These are phyloP conservation scores for Dendrobium chrysotoxum DNA, from an alignment of 106 monocot species.

Conservation along the genomic window DNA sequence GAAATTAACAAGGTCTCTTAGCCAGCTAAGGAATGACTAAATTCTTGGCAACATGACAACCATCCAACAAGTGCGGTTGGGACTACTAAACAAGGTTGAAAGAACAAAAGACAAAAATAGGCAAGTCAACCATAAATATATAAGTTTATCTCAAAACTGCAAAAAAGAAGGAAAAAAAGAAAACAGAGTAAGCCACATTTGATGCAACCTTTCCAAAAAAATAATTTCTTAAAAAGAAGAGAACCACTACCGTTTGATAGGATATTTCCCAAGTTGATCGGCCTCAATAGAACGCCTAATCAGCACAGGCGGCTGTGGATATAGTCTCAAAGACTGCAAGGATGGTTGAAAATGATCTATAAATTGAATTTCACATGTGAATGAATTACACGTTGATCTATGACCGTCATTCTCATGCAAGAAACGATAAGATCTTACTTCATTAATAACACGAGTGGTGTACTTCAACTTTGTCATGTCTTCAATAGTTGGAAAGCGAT, in stretches of 20 bases:
- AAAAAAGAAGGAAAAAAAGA: background rate
- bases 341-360: background rate
- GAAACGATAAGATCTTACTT: slow-evolving; percentile 45
- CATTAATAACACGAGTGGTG: slow-evolving; percentile 88
- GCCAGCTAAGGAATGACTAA: background rate
- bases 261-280: slow-evolving; percentile 81
- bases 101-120: too few relatives aligned
- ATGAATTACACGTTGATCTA: background rate
- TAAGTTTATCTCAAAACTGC: too few relatives aligned
- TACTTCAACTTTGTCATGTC: slow-evolving; percentile 91
- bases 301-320: slow-evolving; percentile 95
- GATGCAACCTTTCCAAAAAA: background rate
- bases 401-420: background rate
- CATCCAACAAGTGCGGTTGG: background rate
- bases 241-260: slow-evolving; percentile 43
- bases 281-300: slow-evolving; percentile 88
- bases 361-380: background rate
- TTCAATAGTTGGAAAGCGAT: slow-evolving; percentile 71
- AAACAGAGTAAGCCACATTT: background rate
- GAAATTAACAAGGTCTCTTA: background rate
- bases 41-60: background rate
- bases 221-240: background rate
- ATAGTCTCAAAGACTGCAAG: slow-evolving; percentile 88
- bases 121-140: too few relatives aligned
- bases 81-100: too few relatives aligned